Evolutionary conservation across 2,329 filamentous ascomycete genomes (phyloP).

Genomic region (Nemania bipapillata): DNA sequence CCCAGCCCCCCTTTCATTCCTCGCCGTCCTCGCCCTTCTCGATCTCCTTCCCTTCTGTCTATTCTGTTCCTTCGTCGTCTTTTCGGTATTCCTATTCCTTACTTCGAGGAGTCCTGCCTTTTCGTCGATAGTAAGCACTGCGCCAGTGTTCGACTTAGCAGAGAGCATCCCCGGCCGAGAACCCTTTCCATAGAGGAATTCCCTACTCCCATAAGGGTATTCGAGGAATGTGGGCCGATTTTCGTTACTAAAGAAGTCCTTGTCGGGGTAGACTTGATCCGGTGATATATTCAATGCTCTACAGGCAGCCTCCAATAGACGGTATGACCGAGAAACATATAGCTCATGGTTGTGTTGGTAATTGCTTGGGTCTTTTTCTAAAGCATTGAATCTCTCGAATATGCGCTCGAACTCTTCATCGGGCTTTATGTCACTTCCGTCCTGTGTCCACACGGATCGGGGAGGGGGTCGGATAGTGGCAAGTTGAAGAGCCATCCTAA

Average conservation of each 20-base stretch:
- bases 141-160: slow-evolving; percentile 15
- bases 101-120: not conserved
- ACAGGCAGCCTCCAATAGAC: not conserved
- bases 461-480: not conserved
- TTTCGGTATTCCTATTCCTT: not conserved
- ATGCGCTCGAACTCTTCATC: slow-evolving; percentile 2
- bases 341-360: not conserved
- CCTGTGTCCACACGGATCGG: slow-evolving; percentile 8
- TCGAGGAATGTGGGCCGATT: slow-evolving; percentile 25
- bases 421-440: slow-evolving; percentile 3
- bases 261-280: not conserved
- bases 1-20: not conserved
- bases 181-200: slow-evolving; percentile 18
- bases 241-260: slow-evolving; percentile 21
- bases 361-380: not conserved
- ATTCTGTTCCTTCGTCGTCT: not conserved
- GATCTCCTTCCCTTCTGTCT: not conserved
- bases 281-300: not conserved
- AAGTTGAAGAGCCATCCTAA: slow-evolving; percentile 1
- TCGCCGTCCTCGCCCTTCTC: not conserved
- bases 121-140: not conserved
- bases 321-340: not conserved
- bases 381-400: not conserved
- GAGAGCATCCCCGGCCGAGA: slow-evolving; percentile 16
- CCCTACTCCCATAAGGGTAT: slow-evolving; percentile 15